phyloP scores from a whole-genome alignment of 768 basidiomycete genomes.

The Boletus patriciae region DNA sequence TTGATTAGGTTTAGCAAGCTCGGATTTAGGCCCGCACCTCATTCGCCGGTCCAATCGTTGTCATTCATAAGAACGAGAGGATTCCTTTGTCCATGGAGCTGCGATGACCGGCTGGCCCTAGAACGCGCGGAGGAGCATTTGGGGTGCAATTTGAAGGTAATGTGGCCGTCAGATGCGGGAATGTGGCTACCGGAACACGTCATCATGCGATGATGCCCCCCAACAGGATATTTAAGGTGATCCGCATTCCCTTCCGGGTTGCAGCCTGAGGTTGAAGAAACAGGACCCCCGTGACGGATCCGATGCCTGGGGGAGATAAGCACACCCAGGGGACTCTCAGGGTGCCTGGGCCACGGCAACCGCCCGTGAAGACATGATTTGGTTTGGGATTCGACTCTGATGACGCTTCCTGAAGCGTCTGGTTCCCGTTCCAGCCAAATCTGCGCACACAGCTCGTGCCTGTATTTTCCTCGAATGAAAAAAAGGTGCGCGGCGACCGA shows the following conservation, averaged over 20 bases:
- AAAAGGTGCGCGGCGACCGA: conserved; percentile 26
- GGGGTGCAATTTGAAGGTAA: background rate
- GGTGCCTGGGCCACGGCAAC: background rate
- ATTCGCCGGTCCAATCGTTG: background rate
- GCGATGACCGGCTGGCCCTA: conserved; percentile 2
- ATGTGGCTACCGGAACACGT: background rate
- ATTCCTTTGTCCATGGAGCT: background rate
- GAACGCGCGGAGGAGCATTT: background rate
- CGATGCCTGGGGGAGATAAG: conserved; percentile 11
- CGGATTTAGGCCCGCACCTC: background rate
- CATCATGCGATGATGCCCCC: background rate
- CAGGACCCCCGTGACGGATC: conserved; percentile 8
- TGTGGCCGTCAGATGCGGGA: background rate
- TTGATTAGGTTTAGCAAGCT: background rate
- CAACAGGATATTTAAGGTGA: conserved; percentile 1
- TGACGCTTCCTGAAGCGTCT: conserved; percentile 15
- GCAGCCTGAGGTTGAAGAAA: background rate
- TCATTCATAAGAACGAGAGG: background rate
- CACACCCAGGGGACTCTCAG: background rate
- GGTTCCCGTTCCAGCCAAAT: conserved; percentile 12
- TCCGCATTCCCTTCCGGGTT: conserved; percentile 1
- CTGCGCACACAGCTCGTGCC: conserved; percentile 17
- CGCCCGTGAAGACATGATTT: conserved; percentile 9
- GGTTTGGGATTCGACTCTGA: conserved; percentile 4
- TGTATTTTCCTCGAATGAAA: conserved; percentile 18